A percentile compares a stretch with the other conserved stretches of the same genome.
Conservation (phyloP, 2,329 filamentous ascomycete genomes). For the Cordyceps tenuipes region DNA sequence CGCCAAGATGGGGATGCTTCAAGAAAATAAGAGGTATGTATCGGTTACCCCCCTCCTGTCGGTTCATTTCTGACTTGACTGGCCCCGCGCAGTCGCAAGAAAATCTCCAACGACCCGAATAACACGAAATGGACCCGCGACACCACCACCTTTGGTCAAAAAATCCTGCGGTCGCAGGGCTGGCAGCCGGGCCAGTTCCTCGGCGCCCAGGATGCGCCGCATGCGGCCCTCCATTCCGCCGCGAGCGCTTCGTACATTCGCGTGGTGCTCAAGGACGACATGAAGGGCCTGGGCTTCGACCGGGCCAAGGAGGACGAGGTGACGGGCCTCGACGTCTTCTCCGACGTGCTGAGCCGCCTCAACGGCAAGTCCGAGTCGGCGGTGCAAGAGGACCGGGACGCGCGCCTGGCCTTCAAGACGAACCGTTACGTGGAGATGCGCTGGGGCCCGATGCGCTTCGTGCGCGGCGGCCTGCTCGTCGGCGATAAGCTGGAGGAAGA, state of each 20-base stretch:
- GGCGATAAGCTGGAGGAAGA: slow-evolving; percentile 45
- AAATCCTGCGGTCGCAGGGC: slow-evolving; percentile 78
- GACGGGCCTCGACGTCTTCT: slow-evolving; percentile 80
- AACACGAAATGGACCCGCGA: slow-evolving; percentile 89
- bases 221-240: slow-evolving; percentile 67
- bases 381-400: slow-evolving; percentile 60
- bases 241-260: slow-evolving; percentile 81
- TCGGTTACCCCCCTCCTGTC: neutral
- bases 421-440: slow-evolving; percentile 65
- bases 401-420: slow-evolving; percentile 61
- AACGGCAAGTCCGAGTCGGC: slow-evolving; percentile 79
- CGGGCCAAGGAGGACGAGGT: slow-evolving; percentile 65
- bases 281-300: slow-evolving; percentile 78
- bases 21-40: slow-evolving; percentile 10
- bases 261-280: slow-evolving; percentile 82
- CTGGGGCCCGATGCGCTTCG: slow-evolving; percentile 77
- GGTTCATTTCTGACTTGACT: neutral
- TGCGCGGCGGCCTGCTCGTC: slow-evolving; percentile 68
- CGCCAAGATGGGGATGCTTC: slow-evolving; percentile 11
- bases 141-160: slow-evolving; percentile 77
- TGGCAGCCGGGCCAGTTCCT: slow-evolving; percentile 83
- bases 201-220: slow-evolving; percentile 66
- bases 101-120: slow-evolving; percentile 86
- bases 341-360: slow-evolving; percentile 75
- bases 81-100: slow-evolving; percentile 33